Evolutionary conservation across 208 protist species (phyloP).

Genomic region (Trypanosoma avium): DNA sequence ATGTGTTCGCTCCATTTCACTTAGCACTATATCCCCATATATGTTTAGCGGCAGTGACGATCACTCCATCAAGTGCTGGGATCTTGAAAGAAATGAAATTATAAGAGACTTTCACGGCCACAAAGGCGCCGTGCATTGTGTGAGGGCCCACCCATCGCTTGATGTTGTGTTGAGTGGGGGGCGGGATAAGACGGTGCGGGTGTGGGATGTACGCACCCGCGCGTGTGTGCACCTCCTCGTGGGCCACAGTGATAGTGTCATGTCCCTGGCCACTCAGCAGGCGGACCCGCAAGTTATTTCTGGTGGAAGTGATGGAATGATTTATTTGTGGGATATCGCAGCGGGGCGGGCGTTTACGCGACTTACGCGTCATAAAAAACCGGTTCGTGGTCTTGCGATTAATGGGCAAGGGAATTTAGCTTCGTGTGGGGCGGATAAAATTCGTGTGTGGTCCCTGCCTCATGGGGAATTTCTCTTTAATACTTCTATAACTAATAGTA

Average conservation of each 20-base stretch:
- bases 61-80: slow-evolving; percentile 99
- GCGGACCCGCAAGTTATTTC: slow-evolving; percentile 93
- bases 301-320: slow-evolving; percentile 91
- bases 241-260: slow-evolving; percentile 95
- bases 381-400: slow-evolving; percentile 91
- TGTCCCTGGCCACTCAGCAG: slow-evolving; percentile 85
- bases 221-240: slow-evolving; percentile 82
- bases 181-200: slow-evolving; percentile 93
- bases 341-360: slow-evolving; percentile 53
- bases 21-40: slow-evolving; percentile 96
- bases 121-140: slow-evolving; percentile 91
- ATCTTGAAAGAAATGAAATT: slow-evolving; percentile 96
- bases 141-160: slow-evolving; percentile 96
- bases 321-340: slow-evolving; percentile 94
- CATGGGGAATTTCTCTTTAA: slow-evolving; percentile 95
- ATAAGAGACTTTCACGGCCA: slow-evolving; percentile 98
- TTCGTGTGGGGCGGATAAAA: slow-evolving; percentile 95
- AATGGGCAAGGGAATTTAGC: slow-evolving; percentile 93
- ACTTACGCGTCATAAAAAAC: slow-evolving; percentile 99
- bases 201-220: slow-evolving; percentile 92
- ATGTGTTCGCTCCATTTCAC: slow-evolving; percentile 78
- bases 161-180: slow-evolving; percentile 98
- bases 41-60: slow-evolving; percentile 99
- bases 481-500: slow-evolving; percentile 78
- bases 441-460: slow-evolving; percentile 97